These are phyloP conservation scores for Sporisorium exsertum DNA, from an alignment of 1,284 basidiomycete species.

Conservation along the genomic window DNA sequence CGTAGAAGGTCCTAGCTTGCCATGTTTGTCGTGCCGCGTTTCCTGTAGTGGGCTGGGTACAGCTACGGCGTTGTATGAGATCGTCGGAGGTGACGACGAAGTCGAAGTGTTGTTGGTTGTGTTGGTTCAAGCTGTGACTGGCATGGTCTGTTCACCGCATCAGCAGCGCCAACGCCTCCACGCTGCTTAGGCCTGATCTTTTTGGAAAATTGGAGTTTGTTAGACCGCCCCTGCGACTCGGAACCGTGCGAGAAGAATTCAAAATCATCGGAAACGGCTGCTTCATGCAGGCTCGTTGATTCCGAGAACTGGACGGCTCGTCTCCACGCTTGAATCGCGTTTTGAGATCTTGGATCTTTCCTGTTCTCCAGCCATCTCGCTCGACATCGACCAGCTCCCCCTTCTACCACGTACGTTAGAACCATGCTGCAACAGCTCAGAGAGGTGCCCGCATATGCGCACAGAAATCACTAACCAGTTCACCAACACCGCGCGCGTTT, in stretches of 20 bases:
- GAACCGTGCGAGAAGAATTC: conserved; percentile 37
- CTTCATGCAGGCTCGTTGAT: conserved; percentile 33
- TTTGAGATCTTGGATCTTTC: not conserved
- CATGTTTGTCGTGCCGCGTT: conserved; percentile 2
- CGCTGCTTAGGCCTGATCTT: not conserved
- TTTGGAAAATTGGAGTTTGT: not conserved
- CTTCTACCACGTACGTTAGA: conserved; percentile 33
- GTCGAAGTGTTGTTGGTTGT: not conserved
- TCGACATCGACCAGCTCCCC: conserved; percentile 22
- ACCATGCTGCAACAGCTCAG: not conserved
- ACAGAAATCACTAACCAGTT: conserved; percentile 2
- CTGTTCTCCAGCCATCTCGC: conserved; percentile 7
- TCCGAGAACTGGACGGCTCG: conserved; percentile 2
- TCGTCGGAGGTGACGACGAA: not conserved
- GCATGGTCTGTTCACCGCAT: conserved; percentile 9
- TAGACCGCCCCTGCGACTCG: not conserved
- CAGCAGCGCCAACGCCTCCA: conserved; percentile 5
- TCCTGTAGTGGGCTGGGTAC: not conserved
- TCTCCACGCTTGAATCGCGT: conserved; percentile 23
- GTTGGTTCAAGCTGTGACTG: not conserved
- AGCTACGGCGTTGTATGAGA: not conserved
- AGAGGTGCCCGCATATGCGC: not conserved
- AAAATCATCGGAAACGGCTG: not conserved
- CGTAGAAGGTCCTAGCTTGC: not conserved
- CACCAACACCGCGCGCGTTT: not conserved